Base-by-base conservation (phyloP, 257 asterid genomes). In the Voacanga thouarsii region DNA sequence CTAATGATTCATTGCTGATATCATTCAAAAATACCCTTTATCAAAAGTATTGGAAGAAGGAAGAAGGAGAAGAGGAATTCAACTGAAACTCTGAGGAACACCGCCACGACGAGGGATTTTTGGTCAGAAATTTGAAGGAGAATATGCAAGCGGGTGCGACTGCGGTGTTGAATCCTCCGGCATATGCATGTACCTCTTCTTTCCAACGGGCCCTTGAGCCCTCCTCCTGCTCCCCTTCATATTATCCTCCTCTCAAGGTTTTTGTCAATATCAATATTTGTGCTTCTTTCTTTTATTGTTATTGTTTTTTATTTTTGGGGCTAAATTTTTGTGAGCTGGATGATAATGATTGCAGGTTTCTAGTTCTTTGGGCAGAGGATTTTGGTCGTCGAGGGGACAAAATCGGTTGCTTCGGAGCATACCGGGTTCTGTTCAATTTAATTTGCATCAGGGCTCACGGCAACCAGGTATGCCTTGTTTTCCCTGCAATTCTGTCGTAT, bases 151-250 rank as follows among this genome's bases (percentile, higher is more conserved):
- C 83, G 2, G 28, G 72, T 63, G 81, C 89, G 71, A 82, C 71
- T 37, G 70, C 86, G 88, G 89, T 89, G 75, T 83, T 83, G 78
- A 80, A 81, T 64, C 79, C 89, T 76, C 78, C 85, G 43, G 26
- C 90, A 8, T 84, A 76, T 61, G 66, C 87, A 45, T 80, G 72
- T 84, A 53, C 56, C 49, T 49, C 67, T 65, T 45, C 75, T 12
- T 78, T 82, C 57, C 87, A 75, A 61, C 89, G 82, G 77, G 73
- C 85, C 85, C 79, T 82, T 59, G 89, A 88, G 1, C 50, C 87
- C 49, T 81, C 89, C 5, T 79, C 86, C 64, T 84, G 87, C 47
- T 82, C 89, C 53, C 74, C 89, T 66, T 79, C 94, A 1, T 33
- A 33, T 30, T 78, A 4, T 76, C 67, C 60, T 74, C 76, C 60